Percentiles rank a stretch among this genome's conserved stretches.
Conservation (phyloP, 2,329 filamentous ascomycete species). For the Periconia digitata region DNA sequence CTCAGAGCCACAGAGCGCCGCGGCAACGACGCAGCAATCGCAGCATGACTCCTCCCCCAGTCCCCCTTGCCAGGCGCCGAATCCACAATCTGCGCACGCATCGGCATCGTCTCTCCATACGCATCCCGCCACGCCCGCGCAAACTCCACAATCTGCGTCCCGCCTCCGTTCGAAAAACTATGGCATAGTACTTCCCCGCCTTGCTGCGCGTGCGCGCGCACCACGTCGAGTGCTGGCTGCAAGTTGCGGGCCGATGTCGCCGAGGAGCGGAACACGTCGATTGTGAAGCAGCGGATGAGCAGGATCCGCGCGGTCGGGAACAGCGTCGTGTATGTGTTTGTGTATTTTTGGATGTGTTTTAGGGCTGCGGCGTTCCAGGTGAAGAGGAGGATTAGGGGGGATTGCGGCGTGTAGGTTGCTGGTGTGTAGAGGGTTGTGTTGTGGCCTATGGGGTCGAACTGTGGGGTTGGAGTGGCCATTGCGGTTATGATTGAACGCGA, state of each 20-base stretch:
- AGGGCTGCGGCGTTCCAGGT: conserved; percentile 39
- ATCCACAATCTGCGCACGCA: conserved; percentile 36
- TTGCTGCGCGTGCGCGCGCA: conserved; percentile 21
- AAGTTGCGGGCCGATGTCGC: conserved; percentile 6
- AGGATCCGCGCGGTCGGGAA: conserved; percentile 36
- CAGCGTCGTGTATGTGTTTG: conserved; percentile 28
- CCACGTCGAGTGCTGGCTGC: conserved; percentile 29
- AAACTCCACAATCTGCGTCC: conserved; percentile 36
- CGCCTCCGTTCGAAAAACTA: conserved; percentile 41
- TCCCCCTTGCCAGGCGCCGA: conserved; percentile 36
- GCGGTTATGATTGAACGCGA: too few species aligned
- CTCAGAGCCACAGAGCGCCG: conserved; percentile 21
- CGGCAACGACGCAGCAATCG: conserved; percentile 32
- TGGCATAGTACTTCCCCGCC: conserved; percentile 36
- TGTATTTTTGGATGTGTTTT: conserved; percentile 44
- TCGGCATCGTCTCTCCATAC: conserved; percentile 22
- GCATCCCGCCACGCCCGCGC: conserved; percentile 31
- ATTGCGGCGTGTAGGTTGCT: conserved; percentile 1
- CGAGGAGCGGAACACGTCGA: conserved; percentile 30
- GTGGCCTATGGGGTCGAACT: conserved; percentile 36
- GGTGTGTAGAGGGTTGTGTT: conserved; percentile 38
- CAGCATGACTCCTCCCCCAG: conserved; percentile 34
- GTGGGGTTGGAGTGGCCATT: conserved; percentile 5
- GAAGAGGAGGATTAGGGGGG: conserved; percentile 34
- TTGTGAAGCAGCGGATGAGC: conserved; percentile 29